A percentile compares a stretch with the other conserved stretches of the same genome.
Evolutionary conservation across 441 rosid genomes (phyloP).

Genomic region (Gossypium trilobum): DNA sequence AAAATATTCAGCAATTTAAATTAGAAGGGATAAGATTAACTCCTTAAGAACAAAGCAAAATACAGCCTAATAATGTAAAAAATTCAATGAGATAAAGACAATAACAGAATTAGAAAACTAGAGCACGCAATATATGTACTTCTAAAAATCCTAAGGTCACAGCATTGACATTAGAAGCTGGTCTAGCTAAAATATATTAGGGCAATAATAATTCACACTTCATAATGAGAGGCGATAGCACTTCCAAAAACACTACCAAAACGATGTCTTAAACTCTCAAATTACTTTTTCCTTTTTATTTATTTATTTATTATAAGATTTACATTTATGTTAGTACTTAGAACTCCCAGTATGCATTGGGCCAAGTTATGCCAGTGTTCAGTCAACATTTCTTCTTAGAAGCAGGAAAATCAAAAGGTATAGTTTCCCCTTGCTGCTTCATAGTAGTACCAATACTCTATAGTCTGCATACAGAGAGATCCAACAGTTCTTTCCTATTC

Average conservation of each 20-base stretch:
- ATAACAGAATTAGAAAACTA: background rate
- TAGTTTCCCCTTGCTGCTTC: background rate
- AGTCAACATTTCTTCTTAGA: background rate
- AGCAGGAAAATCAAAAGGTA: background rate
- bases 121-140: background rate
- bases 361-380: background rate
- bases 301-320: background rate
- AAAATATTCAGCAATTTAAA: background rate
- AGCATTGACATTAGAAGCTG: background rate
- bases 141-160: background rate
- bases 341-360: background rate
- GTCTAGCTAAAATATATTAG: background rate
- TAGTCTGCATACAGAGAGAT: slow-evolving; percentile 2
- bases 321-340: background rate
- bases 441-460: background rate
- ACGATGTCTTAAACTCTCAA: background rate
- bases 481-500: background rate
- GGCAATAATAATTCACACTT: background rate
- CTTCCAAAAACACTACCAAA: background rate
- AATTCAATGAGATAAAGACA: background rate
- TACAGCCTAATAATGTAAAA: background rate
- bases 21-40: background rate
- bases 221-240: background rate
- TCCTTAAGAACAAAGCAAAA: background rate
- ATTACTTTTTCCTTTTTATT: background rate